Base-by-base conservation (phyloP, 2,329 filamentous ascomycete species). In the Fusarium caatingaense region DNA sequence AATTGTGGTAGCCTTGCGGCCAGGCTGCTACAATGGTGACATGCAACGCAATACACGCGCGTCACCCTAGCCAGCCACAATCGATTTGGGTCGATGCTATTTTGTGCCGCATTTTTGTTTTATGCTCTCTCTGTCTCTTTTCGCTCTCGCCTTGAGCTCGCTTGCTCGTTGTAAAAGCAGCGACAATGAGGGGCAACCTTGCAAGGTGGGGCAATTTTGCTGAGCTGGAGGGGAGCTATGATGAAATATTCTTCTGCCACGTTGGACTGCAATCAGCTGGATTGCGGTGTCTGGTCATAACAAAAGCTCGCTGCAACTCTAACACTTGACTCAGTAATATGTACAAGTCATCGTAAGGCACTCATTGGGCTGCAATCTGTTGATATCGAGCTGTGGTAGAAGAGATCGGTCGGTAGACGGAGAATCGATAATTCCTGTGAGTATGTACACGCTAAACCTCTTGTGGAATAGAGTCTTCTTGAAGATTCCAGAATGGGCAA, bases 171-270 rank as follows among this genome's bases (percentile, higher is more conserved):
- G 53, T 54, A 73, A 89, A 47, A 92, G 87, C 45, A 91, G 89
- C 70, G 91, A 92, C 13, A 90, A n/a, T 13, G 90, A n/a, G 82
- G 86, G 76, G 88, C 92, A 70, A 83, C 60, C 34, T 67, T 27
- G 86, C 83, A 16, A 79, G 58, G 88, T 85, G 44, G 91, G 84
- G 76, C 91, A 91, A 27, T 44, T 63, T 72, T 66, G 57, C 71
- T 64, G 56, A 65, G 64, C 64, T 71, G 68, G 67, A 60, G 59
- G 66, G 73, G 68, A 74, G 68, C 72, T 74, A 73, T 75, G 73
- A 75, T 75, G 73, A 75, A 74, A 72, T 75, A 47, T 60, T 60
- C 45, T 57, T 58, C 53, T 71, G 67, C 72, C 72, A 74, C 69
- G 71, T 74, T 51, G 56, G 44, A 56, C 68, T 62, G 34, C 30